phyloP scores from a whole-genome alignment of 352 stramenopile species.

The Globisporangium megalacanthum region DNA sequence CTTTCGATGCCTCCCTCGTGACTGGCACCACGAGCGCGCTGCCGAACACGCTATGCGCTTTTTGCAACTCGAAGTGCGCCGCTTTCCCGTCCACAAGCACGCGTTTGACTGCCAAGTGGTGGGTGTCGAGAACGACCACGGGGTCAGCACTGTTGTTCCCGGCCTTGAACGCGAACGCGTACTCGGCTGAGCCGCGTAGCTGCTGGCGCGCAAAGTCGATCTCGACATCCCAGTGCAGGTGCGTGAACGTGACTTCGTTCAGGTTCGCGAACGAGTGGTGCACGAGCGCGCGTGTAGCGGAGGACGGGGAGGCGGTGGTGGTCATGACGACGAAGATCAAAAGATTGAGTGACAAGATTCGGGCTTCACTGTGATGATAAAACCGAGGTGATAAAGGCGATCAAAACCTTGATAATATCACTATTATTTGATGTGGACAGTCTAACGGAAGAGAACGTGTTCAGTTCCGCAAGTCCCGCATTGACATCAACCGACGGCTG shows the following conservation, averaged over 20 bases:
- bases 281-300: conserved; percentile 11
- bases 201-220: conserved; percentile 81
- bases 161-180: conserved; percentile 53
- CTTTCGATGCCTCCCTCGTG: conserved; percentile 32
- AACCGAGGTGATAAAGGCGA: too few species aligned
- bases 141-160: conserved; percentile 5
- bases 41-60: conserved; percentile 56
- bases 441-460: background rate
- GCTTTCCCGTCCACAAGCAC: conserved; percentile 42
- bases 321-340: background rate
- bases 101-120: conserved; percentile 65
- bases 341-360: too few species aligned
- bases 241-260: conserved; percentile 66
- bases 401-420: background rate
- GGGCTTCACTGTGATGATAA: too few species aligned
- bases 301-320: background rate
- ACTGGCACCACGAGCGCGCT: conserved; percentile 48
- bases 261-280: conserved; percentile 88
- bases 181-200: conserved; percentile 80
- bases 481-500: too few species aligned
- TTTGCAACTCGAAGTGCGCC: conserved; percentile 27
- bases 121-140: conserved; percentile 82
- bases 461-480: too few species aligned
- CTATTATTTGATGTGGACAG: background rate
- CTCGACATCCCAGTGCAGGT: conserved; percentile 82